Evolutionary conservation across 2,329 filamentous ascomycete species (phyloP).

Genomic region (Macrophomina tecta): DNA sequence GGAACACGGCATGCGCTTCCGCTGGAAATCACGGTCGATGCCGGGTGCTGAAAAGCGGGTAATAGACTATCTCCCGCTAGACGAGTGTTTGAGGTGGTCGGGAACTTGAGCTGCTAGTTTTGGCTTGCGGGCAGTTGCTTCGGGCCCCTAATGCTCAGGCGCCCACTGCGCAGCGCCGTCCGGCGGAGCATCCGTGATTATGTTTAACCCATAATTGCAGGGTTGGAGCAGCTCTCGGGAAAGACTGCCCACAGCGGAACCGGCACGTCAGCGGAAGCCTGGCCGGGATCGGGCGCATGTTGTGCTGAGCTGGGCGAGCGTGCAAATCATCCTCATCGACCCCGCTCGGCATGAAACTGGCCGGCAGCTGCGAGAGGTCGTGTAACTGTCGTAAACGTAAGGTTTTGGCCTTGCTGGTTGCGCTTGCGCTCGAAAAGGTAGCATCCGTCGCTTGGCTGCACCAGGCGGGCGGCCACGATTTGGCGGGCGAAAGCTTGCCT

Average conservation of each 20-base stretch:
- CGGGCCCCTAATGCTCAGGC: background rate
- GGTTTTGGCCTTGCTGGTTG: constrained; percentile 10
- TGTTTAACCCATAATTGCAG: background rate
- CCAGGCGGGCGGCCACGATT: background rate
- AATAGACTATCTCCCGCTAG: background rate
- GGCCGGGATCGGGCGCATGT: constrained; percentile 7
- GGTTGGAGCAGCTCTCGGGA: background rate
- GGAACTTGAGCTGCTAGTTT: background rate
- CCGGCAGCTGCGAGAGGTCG: background rate
- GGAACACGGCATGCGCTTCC: constrained; percentile 7
- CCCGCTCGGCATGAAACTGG: constrained; percentile 3
- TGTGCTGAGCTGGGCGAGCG: background rate
- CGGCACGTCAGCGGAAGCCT: background rate
- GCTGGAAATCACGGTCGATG: constrained; percentile 19
- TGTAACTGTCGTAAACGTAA: constrained; percentile 17
- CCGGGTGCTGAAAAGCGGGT: constrained; percentile 8
- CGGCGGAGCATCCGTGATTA: background rate
- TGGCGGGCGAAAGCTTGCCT: background rate
- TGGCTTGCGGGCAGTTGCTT: background rate
- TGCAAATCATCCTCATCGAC: background rate
- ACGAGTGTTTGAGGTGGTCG: background rate
- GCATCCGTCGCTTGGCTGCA: background rate
- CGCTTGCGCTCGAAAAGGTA: constrained; percentile 6
- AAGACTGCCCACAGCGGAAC: background rate
- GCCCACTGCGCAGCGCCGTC: no score